Evolutionary conservation across 2,329 filamentous ascomycete genomes (phyloP), one percentile per base, ranked within the genome.

Genomic region (Penicillium sp.): DNA sequence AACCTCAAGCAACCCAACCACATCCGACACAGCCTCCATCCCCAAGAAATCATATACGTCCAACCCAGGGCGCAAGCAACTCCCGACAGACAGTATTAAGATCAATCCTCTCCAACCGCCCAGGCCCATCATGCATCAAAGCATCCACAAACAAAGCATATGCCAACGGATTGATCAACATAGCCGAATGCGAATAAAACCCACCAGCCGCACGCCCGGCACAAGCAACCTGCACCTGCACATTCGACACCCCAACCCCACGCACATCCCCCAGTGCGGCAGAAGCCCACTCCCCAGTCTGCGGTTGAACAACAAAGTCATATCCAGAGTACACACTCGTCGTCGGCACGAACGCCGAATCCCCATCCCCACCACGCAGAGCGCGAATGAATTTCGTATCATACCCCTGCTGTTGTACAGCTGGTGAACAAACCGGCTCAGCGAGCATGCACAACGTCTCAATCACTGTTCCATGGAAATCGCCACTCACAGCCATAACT

Each of bases 401-500:
- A 49, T 49, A 53, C 22, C 43, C 51, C 43, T 53, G 51, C 51
- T 53, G 51, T 22, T n/a, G 36, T 4, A 53, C 31, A 31, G 51
- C 28, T 1, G 51, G 51, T 22, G 51, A 17, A 14, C 51, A 53
- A 16, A 49, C 4, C n/a, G 11, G 4, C 16, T 41, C 14, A 0
- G 37, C 43, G 1, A 42, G 16, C 10, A 26, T n/a, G 6, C 51
- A 49, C 11, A 53, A 37, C 5, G 10, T 28, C 8, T 31, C 35
- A 25, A 53, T 11, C 5, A 41, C 8, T 10, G 51, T 53, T 16
- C 51, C 51, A 9, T 53, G 51, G 5, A 53, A 49, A 35, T 49
- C 51, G 7, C 25, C 36, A 36, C 51, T 53, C 1, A 53, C 44
- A 12, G 43, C 37, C 28, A 53, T 31, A 22, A 45, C 77, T 78